phyloP scores from a whole-genome alignment of 2,329 filamentous ascomycete genomes.

The Claviceps fusiformis region DNA sequence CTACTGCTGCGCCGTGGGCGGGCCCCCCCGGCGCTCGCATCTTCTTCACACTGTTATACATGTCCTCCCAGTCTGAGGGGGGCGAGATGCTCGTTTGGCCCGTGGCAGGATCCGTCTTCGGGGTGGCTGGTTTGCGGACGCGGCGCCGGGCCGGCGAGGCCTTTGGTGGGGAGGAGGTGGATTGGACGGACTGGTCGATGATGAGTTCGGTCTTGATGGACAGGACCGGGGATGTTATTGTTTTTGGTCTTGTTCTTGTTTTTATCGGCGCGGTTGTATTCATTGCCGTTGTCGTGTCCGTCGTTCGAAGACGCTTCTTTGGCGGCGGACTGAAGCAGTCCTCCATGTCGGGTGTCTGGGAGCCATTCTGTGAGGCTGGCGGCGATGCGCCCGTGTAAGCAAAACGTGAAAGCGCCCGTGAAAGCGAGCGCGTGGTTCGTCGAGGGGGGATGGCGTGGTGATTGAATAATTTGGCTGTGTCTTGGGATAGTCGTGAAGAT shows the following conservation, averaged over 20 bases:
- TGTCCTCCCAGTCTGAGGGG: conserved; percentile 69
- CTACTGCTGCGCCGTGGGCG: conserved; percentile 68
- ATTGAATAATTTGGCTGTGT: conserved; percentile 43
- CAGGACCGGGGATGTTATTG: conserved; percentile 5
- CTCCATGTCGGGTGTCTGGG: conserved; percentile 37
- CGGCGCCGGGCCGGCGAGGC: conserved; percentile 14
- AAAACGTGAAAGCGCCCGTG: too few relatives aligned
- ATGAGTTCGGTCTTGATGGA: conserved; percentile 26
- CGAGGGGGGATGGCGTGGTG: conserved; percentile 14
- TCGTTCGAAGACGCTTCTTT: conserved; percentile 17
- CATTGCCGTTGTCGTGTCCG: conserved; percentile 2
- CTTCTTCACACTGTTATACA: conserved; percentile 62
- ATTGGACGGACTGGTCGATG: conserved; percentile 14
- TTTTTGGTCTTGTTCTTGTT: not conserved
- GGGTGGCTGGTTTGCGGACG: conserved; percentile 34
- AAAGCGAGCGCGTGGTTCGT: conserved; percentile 35
- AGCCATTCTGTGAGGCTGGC: conserved; percentile 8
- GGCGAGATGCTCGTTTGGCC: conserved; percentile 33
- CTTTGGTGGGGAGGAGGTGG: conserved; percentile 14
- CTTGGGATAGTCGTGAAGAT: conserved; percentile 43
- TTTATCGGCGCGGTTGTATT: too few relatives aligned
- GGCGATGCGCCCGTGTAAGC: conserved; percentile 19
- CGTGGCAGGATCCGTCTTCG: conserved; percentile 25
- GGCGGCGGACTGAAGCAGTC: conserved; percentile 29
- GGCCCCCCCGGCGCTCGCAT: conserved; percentile 51